Percentiles rank a stretch among this genome's conserved stretches.
Evolutionary conservation across 306 rosid genomes (phyloP).

Genomic region (Prinsepia uniflora): DNA sequence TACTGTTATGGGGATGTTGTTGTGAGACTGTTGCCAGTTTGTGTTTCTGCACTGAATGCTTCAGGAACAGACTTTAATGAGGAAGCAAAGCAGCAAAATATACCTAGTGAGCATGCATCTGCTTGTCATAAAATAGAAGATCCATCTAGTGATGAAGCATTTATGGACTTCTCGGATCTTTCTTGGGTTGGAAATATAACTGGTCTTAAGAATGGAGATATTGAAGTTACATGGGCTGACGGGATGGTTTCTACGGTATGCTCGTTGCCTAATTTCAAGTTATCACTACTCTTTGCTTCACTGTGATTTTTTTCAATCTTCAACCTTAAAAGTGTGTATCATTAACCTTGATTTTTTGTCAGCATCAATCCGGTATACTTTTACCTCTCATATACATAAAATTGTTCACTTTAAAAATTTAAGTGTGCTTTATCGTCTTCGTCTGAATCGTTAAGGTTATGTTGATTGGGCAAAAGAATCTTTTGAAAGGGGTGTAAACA

Average conservation of each 20-base stretch:
- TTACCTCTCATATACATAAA: slow-evolving; percentile 9
- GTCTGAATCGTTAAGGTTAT: slow-evolving; percentile 18
- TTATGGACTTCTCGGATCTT: slow-evolving; percentile 62
- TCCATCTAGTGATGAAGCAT: slow-evolving; percentile 38
- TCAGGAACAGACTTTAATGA: slow-evolving; percentile 41
- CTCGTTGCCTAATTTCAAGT: slow-evolving; percentile 25
- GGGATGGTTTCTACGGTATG: slow-evolving; percentile 96
- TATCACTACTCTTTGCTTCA: slow-evolving; percentile 13
- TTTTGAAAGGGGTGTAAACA: slow-evolving; percentile 11
- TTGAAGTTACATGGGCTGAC: slow-evolving; percentile 98
- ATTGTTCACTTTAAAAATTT: slow-evolving; percentile 13
- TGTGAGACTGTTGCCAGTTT: slow-evolving; percentile 76
- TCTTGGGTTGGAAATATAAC: slow-evolving; percentile 99
- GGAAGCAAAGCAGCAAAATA: slow-evolving; percentile 44
- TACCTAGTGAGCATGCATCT: slow-evolving; percentile 32
- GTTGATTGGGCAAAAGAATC: slow-evolving; percentile 15
- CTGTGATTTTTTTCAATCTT: slow-evolving; percentile 3
- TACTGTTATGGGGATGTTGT: slow-evolving; percentile 97
- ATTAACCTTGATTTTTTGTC: slow-evolving; percentile 20
- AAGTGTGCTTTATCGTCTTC: not conserved
- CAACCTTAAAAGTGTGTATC: slow-evolving; percentile 5
- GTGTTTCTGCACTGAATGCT: slow-evolving; percentile 44
- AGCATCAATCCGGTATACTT: slow-evolving; percentile 1
- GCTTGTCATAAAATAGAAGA: slow-evolving; percentile 33
- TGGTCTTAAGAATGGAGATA: slow-evolving; percentile 87